Evolutionary conservation across 805 yeast species (phyloP), one percentile per base, ranked within the genome.

Genomic region (Ogataea paraovalis): DNA sequence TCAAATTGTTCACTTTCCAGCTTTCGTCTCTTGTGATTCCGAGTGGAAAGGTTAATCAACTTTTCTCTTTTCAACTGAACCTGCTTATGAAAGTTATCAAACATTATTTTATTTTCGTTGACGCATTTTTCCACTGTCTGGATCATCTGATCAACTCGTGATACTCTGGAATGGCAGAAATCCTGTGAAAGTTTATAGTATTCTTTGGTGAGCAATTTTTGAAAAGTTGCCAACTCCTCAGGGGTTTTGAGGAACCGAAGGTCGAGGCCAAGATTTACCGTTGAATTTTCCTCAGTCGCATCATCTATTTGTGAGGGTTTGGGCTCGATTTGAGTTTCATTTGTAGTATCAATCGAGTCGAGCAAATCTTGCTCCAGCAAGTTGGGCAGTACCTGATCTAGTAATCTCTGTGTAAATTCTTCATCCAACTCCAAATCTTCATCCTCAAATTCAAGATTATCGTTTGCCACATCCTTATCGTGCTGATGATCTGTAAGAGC

Each of bases 81-180:
- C 13, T 42, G 38, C 1, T 47, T 33, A 18, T 61, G 58, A 41
- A 56, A 55, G 0, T 43, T 41, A 2, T 37, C 43, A 22, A 47
- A 63, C 12, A 60, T 55, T 10, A 47, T 48, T 33, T 52, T 57
- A 13, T 65, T 48, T 7, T 56, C 45, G 3, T 47, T 45, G n/a
- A 67, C 62, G 0, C 61, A 36, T 18, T 58, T 54, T 36, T 69
- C 73, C 21, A 70, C 63, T 27, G 58, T 53, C n/a, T 57, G 37
- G 5, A 69, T 53, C 48, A 65, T 50, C 16, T 68, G 56, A 43
- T 68, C 71, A 2, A 68, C 60, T 36, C 70, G 56, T 1, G 58
- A 27, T 2, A 66, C 42, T 39, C 71, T 52, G 3, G 69, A 55
- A 14, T 47, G 45, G 12, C 64, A 54, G 41, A 70, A 68, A 18